Conservation (phyloP, 257 asterid species). For the Salvia splendens region DNA sequence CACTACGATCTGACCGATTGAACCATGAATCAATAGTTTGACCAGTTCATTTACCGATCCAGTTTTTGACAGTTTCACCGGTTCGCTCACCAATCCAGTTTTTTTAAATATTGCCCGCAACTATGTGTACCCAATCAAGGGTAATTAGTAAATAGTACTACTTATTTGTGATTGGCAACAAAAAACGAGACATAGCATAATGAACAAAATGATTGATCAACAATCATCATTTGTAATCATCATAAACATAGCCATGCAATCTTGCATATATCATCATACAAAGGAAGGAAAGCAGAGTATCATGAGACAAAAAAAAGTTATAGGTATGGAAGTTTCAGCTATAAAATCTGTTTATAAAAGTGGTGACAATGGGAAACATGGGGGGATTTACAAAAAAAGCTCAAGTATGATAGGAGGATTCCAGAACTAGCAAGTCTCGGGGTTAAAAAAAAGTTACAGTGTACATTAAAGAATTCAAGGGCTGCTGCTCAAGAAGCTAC, state of each 20-base stretch:
- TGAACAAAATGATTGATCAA: too few relatives aligned
- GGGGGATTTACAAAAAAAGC: neutral
- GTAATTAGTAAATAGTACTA: too few relatives aligned
- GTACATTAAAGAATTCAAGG: slow-evolving; percentile 50
- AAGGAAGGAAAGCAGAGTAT: neutral
- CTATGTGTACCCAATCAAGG: too few relatives aligned
- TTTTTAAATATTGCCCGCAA: too few relatives aligned
- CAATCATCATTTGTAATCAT: too few relatives aligned
- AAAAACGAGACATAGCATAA: too few relatives aligned
- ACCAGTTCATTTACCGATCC: too few relatives aligned
- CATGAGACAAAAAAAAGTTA: neutral
- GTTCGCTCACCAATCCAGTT: too few relatives aligned
- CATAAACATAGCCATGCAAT: neutral
- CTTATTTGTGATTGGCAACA: too few relatives aligned
- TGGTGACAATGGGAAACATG: neutral
- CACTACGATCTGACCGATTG: too few relatives aligned
- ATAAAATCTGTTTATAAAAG: slow-evolving; percentile 30
- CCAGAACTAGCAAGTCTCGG: slow-evolving; percentile 41
- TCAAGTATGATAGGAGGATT: slow-evolving; percentile 29
- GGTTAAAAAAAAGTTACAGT: slow-evolving; percentile 50
- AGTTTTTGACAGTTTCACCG: too few relatives aligned
- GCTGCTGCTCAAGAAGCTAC: slow-evolving; percentile 48
- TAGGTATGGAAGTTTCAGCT: slow-evolving; percentile 1
- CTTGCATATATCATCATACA: neutral
- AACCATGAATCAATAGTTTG: too few relatives aligned